A percentile compares a stretch with the other conserved stretches of the same genome.
phyloP scores from a whole-genome alignment of 805 yeast species.

The Sugiyamaella boreocaroliniensis region DNA sequence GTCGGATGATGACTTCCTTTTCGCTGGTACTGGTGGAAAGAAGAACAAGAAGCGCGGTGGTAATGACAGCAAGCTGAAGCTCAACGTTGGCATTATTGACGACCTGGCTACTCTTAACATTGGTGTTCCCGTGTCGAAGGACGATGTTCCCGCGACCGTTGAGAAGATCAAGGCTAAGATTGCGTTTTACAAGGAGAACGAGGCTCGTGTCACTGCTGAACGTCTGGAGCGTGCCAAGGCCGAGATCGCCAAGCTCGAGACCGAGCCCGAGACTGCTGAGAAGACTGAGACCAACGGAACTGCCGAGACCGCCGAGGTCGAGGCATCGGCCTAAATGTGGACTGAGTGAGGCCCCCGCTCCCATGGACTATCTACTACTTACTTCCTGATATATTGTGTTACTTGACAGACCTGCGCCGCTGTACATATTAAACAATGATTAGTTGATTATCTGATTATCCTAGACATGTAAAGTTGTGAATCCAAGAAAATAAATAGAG shows the following conservation, averaged over 20 bases:
- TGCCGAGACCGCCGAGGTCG: constrained; percentile 9
- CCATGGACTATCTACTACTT: background rate
- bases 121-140: constrained; percentile 69
- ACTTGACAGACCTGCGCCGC: background rate
- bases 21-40: constrained; percentile 47
- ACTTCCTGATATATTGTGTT: background rate
- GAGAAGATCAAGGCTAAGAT: constrained; percentile 67
- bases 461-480: too few species aligned
- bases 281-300: background rate
- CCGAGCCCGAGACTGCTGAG: constrained; percentile 25
- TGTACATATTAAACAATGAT: background rate
- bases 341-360: background rate
- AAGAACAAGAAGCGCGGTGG: constrained; percentile 40
- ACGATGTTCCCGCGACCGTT: constrained; percentile 60
- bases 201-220: constrained; percentile 72
- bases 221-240: constrained; percentile 72
- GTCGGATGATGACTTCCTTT: constrained; percentile 49
- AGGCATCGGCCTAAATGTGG: constrained; percentile 9
- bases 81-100: constrained; percentile 75
- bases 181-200: constrained; percentile 58
- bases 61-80: constrained; percentile 51
- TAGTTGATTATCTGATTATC: background rate
- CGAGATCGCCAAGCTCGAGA: constrained; percentile 62
- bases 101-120: constrained; percentile 70
- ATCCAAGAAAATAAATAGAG: background rate